These are phyloP conservation scores for Cryptococcus jaspeensis DNA, from an alignment of 1,284 basidiomycete species.

Conservation along the genomic window DNA sequence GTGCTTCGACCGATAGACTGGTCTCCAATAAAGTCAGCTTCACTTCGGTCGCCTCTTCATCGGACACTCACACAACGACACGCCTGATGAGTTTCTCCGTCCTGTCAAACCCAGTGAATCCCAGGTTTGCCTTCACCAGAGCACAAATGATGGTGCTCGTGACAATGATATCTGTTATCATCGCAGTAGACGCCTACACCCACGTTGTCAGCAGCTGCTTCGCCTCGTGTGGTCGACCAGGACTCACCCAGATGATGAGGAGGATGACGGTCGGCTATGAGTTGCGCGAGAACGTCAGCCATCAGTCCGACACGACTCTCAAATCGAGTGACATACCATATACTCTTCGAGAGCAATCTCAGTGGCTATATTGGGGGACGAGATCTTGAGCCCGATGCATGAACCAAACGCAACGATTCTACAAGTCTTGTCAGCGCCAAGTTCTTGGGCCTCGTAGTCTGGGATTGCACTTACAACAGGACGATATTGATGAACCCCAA, in stretches of 20 bases:
- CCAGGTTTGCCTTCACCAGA: background rate
- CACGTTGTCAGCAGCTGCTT: too few relatives aligned
- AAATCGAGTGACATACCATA: background rate
- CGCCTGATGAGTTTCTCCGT: conserved; percentile 8
- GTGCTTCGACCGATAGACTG: conserved; percentile 12
- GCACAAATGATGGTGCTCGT: conserved; percentile 7
- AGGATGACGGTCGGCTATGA: too few relatives aligned
- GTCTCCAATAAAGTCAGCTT: background rate
- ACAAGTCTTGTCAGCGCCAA: background rate
- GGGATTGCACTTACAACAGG: conserved; percentile 5
- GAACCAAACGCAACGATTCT: conserved; percentile 2
- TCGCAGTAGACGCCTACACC: background rate
- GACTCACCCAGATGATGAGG: conserved; percentile 9
- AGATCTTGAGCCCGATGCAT: conserved; percentile 3
- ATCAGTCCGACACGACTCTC: too few relatives aligned
- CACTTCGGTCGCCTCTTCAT: background rate
- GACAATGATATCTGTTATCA: conserved; percentile 5
- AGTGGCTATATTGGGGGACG: conserved; percentile 1
- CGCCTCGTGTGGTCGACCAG: background rate
- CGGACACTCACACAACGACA: conserved; percentile 1
- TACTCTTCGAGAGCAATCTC: background rate
- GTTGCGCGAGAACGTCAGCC: too few relatives aligned
- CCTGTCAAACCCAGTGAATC: conserved; percentile 3
- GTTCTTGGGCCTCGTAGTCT: too few relatives aligned
- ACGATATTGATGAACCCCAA: background rate